These are phyloP conservation scores for Platanus orientalis DNA, from an alignment of 164 flowering plant genomes.

Conservation along the genomic window DNA sequence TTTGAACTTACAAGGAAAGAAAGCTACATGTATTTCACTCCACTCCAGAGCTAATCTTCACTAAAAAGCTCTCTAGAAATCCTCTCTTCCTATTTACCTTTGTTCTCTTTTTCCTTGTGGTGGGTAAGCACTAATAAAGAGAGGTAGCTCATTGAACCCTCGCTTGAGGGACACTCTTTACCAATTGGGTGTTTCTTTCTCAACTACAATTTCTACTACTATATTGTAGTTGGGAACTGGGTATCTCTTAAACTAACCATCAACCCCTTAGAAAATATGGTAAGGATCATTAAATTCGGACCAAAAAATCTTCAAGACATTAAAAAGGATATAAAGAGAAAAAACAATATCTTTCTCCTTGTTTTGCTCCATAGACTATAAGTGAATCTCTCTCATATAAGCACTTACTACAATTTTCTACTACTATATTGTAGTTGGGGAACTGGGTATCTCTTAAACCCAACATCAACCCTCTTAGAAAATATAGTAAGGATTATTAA, in stretches of 20 bases:
- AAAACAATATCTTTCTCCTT: too few relatives aligned
- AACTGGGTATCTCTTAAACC: not conserved
- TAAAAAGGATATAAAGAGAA: too few relatives aligned
- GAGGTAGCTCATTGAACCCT: not conserved
- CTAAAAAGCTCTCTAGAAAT: too few relatives aligned
- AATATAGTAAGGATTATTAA: not conserved
- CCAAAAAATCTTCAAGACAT: too few relatives aligned
- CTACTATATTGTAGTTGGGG: not conserved
- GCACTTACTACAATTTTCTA: not conserved
- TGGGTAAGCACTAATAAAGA: not conserved
- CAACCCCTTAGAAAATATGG: not conserved
- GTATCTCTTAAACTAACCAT: not conserved
- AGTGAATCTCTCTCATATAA: too few relatives aligned
- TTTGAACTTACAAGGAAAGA: too few relatives aligned
- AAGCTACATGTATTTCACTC: too few relatives aligned
- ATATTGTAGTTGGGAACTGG: not conserved
- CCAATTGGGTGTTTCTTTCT: not conserved
- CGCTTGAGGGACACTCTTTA: conserved; percentile 3
- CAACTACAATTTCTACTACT: not conserved
- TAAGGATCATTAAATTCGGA: too few relatives aligned
- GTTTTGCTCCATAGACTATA: too few relatives aligned
- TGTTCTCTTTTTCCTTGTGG: not conserved
- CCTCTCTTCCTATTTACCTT: not conserved
- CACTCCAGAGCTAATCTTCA: too few relatives aligned
- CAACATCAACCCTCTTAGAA: not conserved